A percentile compares a stretch with the other conserved stretches of the same genome.
phyloP scores from a whole-genome alignment of 1,284 basidiomycete species.

The Neolentinus lepideus region DNA sequence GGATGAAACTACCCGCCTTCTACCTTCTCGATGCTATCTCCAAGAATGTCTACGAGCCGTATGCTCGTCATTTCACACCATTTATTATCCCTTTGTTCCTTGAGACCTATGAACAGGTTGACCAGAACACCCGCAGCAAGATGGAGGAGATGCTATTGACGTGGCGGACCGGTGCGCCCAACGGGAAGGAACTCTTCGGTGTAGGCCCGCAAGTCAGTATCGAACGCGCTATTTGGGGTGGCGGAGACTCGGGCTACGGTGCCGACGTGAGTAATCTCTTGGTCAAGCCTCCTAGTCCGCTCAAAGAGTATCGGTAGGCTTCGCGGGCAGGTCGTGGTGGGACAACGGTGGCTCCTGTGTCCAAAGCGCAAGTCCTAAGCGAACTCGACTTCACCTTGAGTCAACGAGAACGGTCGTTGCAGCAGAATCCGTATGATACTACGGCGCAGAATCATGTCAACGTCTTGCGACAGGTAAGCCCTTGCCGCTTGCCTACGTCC shows the following conservation, averaged over 20 bases:
- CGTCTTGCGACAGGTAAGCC: slow-evolving; percentile 66
- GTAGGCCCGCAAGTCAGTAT: slow-evolving; percentile 65
- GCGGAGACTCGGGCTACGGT: slow-evolving; percentile 28
- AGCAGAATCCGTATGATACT: slow-evolving; percentile 61
- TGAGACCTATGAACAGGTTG: slow-evolving; percentile 80
- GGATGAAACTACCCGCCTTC: slow-evolving; percentile 89
- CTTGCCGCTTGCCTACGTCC: slow-evolving; percentile 1
- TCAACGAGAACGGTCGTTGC: slow-evolving; percentile 65
- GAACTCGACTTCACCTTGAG: slow-evolving; percentile 74
- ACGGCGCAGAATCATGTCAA: slow-evolving; percentile 57
- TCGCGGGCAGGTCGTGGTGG: slow-evolving; percentile 8
- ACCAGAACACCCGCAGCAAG: slow-evolving; percentile 77
- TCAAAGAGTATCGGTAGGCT: slow-evolving; percentile 9
- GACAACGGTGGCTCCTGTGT: slow-evolving; percentile 35
- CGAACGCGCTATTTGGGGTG: slow-evolving; percentile 73
- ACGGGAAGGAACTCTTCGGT: slow-evolving; percentile 80
- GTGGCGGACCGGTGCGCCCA: slow-evolving; percentile 81
- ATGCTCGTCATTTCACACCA: slow-evolving; percentile 74
- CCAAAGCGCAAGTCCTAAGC: slow-evolving; percentile 69
- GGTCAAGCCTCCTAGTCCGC: not conserved
- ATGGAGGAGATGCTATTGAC: slow-evolving; percentile 95
- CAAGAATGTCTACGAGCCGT: slow-evolving; percentile 90
- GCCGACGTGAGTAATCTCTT: slow-evolving; percentile 14
- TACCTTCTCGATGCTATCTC: slow-evolving; percentile 96
- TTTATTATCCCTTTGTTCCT: slow-evolving; percentile 78